Conservation (phyloP, 345 rosid genomes). For the Populus nigra region DNA sequence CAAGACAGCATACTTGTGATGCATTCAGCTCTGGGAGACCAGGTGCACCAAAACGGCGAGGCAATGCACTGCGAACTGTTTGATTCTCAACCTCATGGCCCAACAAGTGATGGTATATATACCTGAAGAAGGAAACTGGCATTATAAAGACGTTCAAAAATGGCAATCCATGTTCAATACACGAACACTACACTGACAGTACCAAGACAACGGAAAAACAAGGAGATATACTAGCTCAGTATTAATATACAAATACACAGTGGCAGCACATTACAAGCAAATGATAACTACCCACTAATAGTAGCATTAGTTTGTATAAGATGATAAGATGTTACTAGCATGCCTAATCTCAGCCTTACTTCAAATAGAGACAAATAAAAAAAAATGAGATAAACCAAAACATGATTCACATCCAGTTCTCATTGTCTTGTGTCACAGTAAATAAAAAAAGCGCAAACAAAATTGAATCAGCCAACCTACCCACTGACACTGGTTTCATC, state of each 20-base stretch:
- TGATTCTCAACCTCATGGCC: slow-evolving; percentile 99
- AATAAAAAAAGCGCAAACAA: background rate
- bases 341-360: background rate
- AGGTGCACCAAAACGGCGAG: slow-evolving; percentile 97
- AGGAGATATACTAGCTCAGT: background rate
- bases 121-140: slow-evolving; percentile 42
- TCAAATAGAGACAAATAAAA: background rate
- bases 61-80: slow-evolving; percentile 85
- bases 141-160: background rate
- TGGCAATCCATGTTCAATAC: background rate
- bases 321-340: background rate
- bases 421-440: background rate
- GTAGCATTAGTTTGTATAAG: background rate
- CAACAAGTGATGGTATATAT: slow-evolving; percentile 90
- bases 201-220: background rate
- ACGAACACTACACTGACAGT: background rate
- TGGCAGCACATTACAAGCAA: background rate
- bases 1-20: slow-evolving; percentile 63
- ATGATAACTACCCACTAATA: background rate
- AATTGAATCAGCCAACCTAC: slow-evolving; percentile 31
- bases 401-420: background rate
- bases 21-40: slow-evolving; percentile 99
- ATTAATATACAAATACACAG: background rate
- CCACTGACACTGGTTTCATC: slow-evolving; percentile 99
- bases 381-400: background rate